Percentiles rank a stretch among this genome's conserved stretches.
These are phyloP conservation scores for Trichosanthes cucumerina DNA, from an alignment of 306 rosid genomes.

Conservation along the genomic window DNA sequence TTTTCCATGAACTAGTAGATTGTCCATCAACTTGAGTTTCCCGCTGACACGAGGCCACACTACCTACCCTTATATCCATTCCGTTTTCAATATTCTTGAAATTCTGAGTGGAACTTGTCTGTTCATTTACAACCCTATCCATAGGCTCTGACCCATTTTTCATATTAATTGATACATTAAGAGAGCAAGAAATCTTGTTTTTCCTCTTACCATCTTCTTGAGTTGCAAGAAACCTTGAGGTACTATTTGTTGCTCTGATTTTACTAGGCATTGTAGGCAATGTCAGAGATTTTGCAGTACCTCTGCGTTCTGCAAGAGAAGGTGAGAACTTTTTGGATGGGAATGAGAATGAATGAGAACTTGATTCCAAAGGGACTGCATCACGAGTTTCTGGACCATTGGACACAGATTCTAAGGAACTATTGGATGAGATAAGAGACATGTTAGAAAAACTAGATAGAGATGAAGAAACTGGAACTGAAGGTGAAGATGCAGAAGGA, in stretches of 20 bases:
- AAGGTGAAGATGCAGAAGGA: slow-evolving; percentile 37
- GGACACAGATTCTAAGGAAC: slow-evolving; percentile 30
- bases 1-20: slow-evolving; percentile 20
- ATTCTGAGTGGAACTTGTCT: slow-evolving; percentile 24
- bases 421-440: slow-evolving; percentile 36
- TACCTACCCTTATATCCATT: slow-evolving; percentile 16
- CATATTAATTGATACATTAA: slow-evolving; percentile 21
- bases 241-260: slow-evolving; percentile 22
- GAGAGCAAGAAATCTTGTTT: slow-evolving; percentile 21
- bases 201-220: slow-evolving; percentile 23
- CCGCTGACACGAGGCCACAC: slow-evolving; percentile 16
- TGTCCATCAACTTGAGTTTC: slow-evolving; percentile 23
- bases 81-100: slow-evolving; percentile 26
- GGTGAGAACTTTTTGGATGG: slow-evolving; percentile 51
- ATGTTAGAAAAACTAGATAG: slow-evolving; percentile 43
- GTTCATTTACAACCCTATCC: slow-evolving; percentile 25
- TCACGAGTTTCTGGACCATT: slow-evolving; percentile 30
- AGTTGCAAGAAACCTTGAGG: slow-evolving; percentile 25
- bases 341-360: slow-evolving; percentile 30
- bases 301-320: slow-evolving; percentile 89
- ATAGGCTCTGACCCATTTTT: slow-evolving; percentile 20
- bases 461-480: slow-evolving; percentile 35
- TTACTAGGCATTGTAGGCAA: slow-evolving; percentile 52
- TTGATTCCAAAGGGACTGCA: slow-evolving; percentile 29
- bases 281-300: slow-evolving; percentile 62